Evolutionary conservation across 306 rosid genomes (phyloP).

Genomic region (Hippophae gyantsensis): DNA sequence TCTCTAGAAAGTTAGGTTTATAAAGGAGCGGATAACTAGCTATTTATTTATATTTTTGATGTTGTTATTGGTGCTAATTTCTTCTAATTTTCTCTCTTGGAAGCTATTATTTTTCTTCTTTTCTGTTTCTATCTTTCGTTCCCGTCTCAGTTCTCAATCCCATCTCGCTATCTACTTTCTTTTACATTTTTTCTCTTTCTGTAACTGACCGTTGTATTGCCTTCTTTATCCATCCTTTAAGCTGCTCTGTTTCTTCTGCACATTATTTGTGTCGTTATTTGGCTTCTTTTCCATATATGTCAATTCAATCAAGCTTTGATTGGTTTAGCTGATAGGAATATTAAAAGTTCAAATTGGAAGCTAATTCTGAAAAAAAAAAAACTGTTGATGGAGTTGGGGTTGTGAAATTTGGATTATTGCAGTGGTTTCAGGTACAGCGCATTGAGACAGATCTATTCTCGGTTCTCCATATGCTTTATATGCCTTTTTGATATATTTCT

Average conservation of each 20-base stretch:
- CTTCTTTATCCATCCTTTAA: not conserved
- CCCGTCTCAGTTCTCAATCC: not conserved
- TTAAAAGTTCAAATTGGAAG: not conserved
- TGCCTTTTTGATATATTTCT: not conserved
- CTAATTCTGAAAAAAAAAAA: not conserved
- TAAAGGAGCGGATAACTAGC: conserved; percentile 23
- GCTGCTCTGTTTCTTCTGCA: conserved; percentile 12
- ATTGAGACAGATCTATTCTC: conserved; percentile 15
- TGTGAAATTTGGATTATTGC: not conserved
- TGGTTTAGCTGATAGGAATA: not conserved
- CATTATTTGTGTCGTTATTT: conserved; percentile 7
- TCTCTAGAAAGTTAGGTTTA: conserved; percentile 14
- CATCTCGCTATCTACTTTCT: conserved; percentile 5
- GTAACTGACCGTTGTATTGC: not conserved
- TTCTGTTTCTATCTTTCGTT: not conserved
- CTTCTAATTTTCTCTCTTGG: conserved; percentile 11
- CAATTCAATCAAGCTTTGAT: conserved; percentile 16
- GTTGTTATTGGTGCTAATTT: conserved; percentile 25
- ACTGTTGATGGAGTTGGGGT: conserved; percentile 3
- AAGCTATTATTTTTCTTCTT: conserved; percentile 7
- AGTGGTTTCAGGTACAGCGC: conserved; percentile 2
- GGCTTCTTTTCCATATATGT: conserved; percentile 2
- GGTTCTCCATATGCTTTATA: conserved; percentile 12
- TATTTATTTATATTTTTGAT: conserved; percentile 6
- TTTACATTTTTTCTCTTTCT: not conserved